Conservation (phyloP, 169 alveolate species). For the Pseudocohnilembus persalinus region DNA sequence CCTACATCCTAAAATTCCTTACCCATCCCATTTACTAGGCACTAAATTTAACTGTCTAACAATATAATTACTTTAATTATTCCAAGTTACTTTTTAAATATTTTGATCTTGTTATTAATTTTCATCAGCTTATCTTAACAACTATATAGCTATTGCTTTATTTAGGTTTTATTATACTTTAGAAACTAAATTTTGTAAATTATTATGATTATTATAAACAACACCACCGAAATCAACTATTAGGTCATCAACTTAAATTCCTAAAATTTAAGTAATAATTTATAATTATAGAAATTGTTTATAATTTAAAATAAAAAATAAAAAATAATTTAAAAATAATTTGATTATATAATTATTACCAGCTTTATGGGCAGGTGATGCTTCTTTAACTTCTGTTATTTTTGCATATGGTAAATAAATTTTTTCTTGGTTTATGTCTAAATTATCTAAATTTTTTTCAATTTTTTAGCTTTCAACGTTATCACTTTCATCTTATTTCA, state of each 20-base stretch:
- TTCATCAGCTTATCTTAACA: background rate
- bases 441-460: background rate
- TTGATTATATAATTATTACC: background rate
- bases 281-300: too few species aligned
- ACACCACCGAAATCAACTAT: background rate
- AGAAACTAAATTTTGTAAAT: background rate
- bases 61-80: too few species aligned
- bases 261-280: too few species aligned
- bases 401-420: background rate
- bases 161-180: background rate
- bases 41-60: too few species aligned
- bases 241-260: background rate
- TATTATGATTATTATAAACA: background rate
- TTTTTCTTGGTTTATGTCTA: background rate
- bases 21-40: background rate
- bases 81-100: background rate
- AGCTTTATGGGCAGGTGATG: background rate
- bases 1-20: background rate
- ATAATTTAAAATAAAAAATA: too few species aligned
- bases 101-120: background rate
- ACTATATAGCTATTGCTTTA: background rate
- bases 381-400: background rate
- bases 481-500: background rate
- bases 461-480: too few species aligned
- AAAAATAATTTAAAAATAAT: too few species aligned